A percentile compares a stretch with the other conserved stretches of the same genome.
These are phyloP conservation scores for Arctium lappa DNA, from an alignment of 129 eudicot genomes.

Conservation along the genomic window DNA sequence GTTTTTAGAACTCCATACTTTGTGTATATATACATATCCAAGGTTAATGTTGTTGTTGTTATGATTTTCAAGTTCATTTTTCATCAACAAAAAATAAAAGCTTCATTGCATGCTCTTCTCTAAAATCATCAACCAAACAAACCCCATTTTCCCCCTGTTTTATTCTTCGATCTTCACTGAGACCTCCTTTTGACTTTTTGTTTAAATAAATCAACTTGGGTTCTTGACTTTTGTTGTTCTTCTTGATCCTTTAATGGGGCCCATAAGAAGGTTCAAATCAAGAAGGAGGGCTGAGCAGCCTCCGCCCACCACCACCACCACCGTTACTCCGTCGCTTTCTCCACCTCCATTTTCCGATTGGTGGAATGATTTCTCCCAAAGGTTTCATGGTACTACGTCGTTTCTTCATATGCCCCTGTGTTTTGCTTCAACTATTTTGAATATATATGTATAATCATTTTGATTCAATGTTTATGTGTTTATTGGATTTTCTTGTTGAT, in stretches of 20 bases:
- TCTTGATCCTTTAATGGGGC: constrained; percentile 42
- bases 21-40: background rate
- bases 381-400: constrained; percentile 49
- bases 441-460: background rate
- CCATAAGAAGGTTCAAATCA: constrained; percentile 38
- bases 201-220: background rate
- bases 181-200: constrained; percentile 2
- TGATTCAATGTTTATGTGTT: constrained; percentile 11
- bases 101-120: constrained; percentile 25
- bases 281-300: constrained; percentile 33
- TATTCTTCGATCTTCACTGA: constrained; percentile 10
- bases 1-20: constrained; percentile 5
- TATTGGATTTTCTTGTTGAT: constrained; percentile 8
- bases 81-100: background rate
- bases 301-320: constrained; percentile 12
- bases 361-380: constrained; percentile 59
- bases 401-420: background rate
- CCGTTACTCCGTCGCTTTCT: constrained; percentile 11
- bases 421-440: background rate
- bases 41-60: background rate
- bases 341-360: constrained; percentile 43
- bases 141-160: background rate
- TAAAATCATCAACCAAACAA: background rate
- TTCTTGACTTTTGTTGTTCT: constrained; percentile 8
- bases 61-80: background rate